phyloP scores from a whole-genome alignment of 495 filamentous ascomycete species.

The Endocarpon pusillum region DNA sequence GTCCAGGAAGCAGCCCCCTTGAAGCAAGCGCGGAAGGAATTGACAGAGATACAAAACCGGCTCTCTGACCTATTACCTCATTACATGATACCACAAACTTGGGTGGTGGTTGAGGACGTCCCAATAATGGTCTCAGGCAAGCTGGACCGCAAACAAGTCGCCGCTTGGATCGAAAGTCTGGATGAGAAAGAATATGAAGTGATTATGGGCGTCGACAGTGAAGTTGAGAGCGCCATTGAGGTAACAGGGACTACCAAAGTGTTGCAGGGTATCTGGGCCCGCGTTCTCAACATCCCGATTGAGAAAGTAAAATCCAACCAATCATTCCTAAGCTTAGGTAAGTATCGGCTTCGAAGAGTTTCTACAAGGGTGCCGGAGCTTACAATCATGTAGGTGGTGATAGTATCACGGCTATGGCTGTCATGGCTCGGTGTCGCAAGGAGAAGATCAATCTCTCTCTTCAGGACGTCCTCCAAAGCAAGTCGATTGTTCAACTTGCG shows the following conservation, averaged over 20 bases:
- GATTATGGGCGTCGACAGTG: constrained; percentile 24
- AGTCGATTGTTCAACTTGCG: constrained; percentile 27
- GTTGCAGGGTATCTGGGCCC: constrained; percentile 24
- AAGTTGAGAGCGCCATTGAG: constrained; percentile 12
- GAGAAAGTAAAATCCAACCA: constrained; percentile 22
- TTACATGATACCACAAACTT: constrained; percentile 34
- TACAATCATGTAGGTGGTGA: constrained; percentile 38
- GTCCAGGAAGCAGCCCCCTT: constrained; percentile 14
- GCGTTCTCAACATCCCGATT: constrained; percentile 29
- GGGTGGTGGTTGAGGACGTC: constrained; percentile 24
- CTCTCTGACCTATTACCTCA: constrained; percentile 22
- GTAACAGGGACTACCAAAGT: constrained; percentile 11
- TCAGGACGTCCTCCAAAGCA: constrained; percentile 29
- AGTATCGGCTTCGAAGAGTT: constrained; percentile 16
- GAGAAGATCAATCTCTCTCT: constrained; percentile 37
- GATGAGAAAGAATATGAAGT: constrained; percentile 20
- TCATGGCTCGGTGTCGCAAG: constrained; percentile 33
- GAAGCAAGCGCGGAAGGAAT: constrained; percentile 13
- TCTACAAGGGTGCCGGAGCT: constrained; percentile 10
- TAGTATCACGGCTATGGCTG: constrained; percentile 54
- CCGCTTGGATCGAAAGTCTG: constrained; percentile 25
- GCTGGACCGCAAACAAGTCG: constrained; percentile 29
- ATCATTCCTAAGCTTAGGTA: constrained; percentile 28
- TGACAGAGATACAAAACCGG: constrained; percentile 21
- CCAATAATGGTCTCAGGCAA: constrained; percentile 34